Evolutionary conservation across 352 stramenopile genomes (phyloP), one percentile per base, ranked within the genome.

Genomic region (Elongisporangium prolatum): DNA sequence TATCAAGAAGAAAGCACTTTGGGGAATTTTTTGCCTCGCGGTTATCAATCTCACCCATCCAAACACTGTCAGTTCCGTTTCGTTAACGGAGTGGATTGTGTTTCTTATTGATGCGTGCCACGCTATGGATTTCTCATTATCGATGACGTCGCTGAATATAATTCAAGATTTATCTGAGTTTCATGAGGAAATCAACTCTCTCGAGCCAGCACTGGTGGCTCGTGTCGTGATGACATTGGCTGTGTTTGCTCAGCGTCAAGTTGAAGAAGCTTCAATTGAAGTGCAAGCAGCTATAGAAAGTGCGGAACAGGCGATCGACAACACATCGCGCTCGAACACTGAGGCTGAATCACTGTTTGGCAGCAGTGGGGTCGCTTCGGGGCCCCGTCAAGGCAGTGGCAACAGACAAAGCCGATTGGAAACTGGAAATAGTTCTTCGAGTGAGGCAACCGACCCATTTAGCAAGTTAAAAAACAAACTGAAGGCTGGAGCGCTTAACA

Each of bases 201-300:
- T 93, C 20, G 84, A 95, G 25, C 70, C 86, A 9, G 72, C 73
- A 0, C 68, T 93, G 11, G 68, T 91, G 0, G 75, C 75, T n/a
- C 78, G 84, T n/a, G 93, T 95, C 20, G 79, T 95, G 4, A 93
- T 95, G 84, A 92, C 86, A 16, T 67, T 95, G 4, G 82, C 86
- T 3, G 80, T 95, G 1, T 90, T 93, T 44, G 86, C 85, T 3
- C 86, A 95, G 48, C 86, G 93, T 47, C 86, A 95, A 65, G 82
- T 95, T 9, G 86, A 95, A 69, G 82, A 93, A 68, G 80, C 86
- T 14, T 95, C 86, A 0, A 93, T 92, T 52, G 86, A 93, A 70
- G 83, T 95, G 0, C 86, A 93, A 57, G 70, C 84, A 2, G 80
- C 81, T 2, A 88, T 95, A 60, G 86, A 95, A 67, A 79, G 59